These are phyloP conservation scores for Backusella parvicylindrica DNA, from an alignment of 192 early-diverging fungal species.

Conservation along the genomic window DNA sequence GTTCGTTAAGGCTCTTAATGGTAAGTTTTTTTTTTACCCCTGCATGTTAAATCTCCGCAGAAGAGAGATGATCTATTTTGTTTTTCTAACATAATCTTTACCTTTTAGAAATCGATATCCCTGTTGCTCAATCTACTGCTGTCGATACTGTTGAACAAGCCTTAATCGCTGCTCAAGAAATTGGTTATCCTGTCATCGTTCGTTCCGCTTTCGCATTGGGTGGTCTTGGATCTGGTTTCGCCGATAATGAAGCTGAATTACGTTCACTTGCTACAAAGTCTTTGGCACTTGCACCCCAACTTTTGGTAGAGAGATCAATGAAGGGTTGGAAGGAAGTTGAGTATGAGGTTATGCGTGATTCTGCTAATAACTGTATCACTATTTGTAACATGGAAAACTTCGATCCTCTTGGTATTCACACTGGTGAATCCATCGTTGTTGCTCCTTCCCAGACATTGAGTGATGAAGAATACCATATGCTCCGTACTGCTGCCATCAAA, in stretches of 20 bases:
- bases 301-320: slow-evolving; percentile 94
- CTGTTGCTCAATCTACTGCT: slow-evolving; percentile 85
- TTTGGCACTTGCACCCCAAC: slow-evolving; percentile 83
- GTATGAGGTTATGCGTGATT: slow-evolving; percentile 98
- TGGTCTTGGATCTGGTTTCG: slow-evolving; percentile 97
- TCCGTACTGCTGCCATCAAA: slow-evolving; percentile 92
- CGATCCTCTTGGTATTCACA: slow-evolving; percentile 97
- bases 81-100: neutral
- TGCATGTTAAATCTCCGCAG: neutral
- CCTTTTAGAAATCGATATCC: slow-evolving; percentile 69
- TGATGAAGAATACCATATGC: slow-evolving; percentile 96
- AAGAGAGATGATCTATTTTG: slow-evolving; percentile 2
- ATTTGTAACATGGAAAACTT: slow-evolving; percentile 99
- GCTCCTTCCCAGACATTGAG: slow-evolving; percentile 95
- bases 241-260: slow-evolving; percentile 70
- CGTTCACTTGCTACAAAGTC: slow-evolving; percentile 79
- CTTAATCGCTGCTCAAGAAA: slow-evolving; percentile 74
- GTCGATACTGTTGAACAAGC: slow-evolving; percentile 88
- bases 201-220: slow-evolving; percentile 94
- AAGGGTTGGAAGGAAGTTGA: slow-evolving; percentile 99
- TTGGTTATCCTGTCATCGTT: slow-evolving; percentile 93
- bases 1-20: slow-evolving; percentile 88
- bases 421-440: slow-evolving; percentile 98
- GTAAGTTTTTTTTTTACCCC: neutral
- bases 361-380: slow-evolving; percentile 96